Evolutionary conservation across 495 filamentous ascomycete genomes (phyloP), one percentile per base, ranked within the genome.

Genomic region (Aspergillus bridgeri): DNA sequence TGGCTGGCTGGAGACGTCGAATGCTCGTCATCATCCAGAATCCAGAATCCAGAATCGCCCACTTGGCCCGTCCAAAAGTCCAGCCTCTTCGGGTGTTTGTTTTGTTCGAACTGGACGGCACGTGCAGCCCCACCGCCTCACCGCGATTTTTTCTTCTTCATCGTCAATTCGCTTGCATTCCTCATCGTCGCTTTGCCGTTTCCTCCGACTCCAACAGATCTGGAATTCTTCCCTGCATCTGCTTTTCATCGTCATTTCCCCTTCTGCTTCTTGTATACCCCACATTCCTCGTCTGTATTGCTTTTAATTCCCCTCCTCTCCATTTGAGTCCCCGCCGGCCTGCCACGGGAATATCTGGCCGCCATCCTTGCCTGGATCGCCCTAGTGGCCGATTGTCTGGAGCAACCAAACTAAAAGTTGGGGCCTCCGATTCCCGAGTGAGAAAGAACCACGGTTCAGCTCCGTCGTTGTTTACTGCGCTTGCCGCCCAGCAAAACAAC

Each of bases 371-470:
- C 55, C 51, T 51, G 25, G 57, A 56, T 62, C 58, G 53, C 51
- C 44, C 29, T 63, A 66, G 64, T 48, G 66, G 59, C 64, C 63
- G 60, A 69, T 65, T 65, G 65, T 64, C 62, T 69, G 61, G 68
- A 68, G 66, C 64, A 67, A 69, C 68, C 63, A 58, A 58, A 51
- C 42, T 33, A 46, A 53, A 48, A 29, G 51, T 42, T 64, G 38
- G 49, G 61, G 22, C 29, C 49, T 60, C 61, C 50, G 61, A 57
- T 44, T 51, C 42, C 57, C 61, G 50, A 54, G 22, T 51, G 51
- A 44, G 53, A 62, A 64, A 69, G 70, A 73, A 71, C 72, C 72
- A 76, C 68, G 72, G 69, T 68, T 76, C 74, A 71, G 73, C 69
- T 75, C 53, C 54, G 54, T 44, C 45, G 27, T 48, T 56, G 53